These are phyloP conservation scores for Rhinocladiella mackenziei DNA, from an alignment of 2,329 filamentous ascomycete species.

Conservation along the genomic window DNA sequence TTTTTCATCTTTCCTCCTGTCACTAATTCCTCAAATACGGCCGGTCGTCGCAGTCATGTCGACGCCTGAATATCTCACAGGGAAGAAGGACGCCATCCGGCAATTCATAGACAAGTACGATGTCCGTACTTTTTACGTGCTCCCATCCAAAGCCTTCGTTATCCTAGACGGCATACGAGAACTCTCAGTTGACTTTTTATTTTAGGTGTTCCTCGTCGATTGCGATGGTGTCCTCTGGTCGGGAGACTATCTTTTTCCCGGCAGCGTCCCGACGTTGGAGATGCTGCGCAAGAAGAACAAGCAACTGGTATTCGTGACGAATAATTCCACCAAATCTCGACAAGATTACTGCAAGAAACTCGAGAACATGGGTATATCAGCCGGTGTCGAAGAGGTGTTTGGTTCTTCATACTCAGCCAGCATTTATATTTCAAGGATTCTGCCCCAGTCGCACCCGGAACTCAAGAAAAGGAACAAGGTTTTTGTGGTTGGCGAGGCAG, in stretches of 20 bases:
- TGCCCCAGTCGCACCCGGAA: slow-evolving; percentile 40
- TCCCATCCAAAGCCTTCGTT: background rate
- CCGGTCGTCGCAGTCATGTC: slow-evolving; percentile 22
- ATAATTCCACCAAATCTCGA: slow-evolving; percentile 97
- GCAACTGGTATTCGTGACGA: slow-evolving; percentile 91
- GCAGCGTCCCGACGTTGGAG: slow-evolving; percentile 77
- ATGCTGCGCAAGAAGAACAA: slow-evolving; percentile 83
- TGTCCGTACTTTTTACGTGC: slow-evolving; percentile 46
- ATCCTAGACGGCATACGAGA: background rate
- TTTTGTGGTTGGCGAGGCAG: slow-evolving; percentile 84
- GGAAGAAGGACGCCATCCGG: slow-evolving; percentile 70
- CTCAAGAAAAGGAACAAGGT: slow-evolving; percentile 77
- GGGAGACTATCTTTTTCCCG: slow-evolving; percentile 82
- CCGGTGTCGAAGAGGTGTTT: slow-evolving; percentile 77
- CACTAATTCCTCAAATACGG: too few species aligned
- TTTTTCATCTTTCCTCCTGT: too few species aligned
- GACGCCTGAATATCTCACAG: slow-evolving; percentile 63
- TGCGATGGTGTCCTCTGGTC: slow-evolving; percentile 99
- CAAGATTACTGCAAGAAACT: slow-evolving; percentile 92
- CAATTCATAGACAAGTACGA: slow-evolving; percentile 89
- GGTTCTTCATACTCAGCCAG: slow-evolving; percentile 92
- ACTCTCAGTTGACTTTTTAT: slow-evolving; percentile 11
- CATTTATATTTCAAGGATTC: slow-evolving; percentile 91
- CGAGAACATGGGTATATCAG: slow-evolving; percentile 70
- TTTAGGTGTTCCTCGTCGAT: slow-evolving; percentile 85